phyloP scores from a whole-genome alignment of 2,329 filamentous ascomycete genomes.

The Aaosphaeria arxii region DNA sequence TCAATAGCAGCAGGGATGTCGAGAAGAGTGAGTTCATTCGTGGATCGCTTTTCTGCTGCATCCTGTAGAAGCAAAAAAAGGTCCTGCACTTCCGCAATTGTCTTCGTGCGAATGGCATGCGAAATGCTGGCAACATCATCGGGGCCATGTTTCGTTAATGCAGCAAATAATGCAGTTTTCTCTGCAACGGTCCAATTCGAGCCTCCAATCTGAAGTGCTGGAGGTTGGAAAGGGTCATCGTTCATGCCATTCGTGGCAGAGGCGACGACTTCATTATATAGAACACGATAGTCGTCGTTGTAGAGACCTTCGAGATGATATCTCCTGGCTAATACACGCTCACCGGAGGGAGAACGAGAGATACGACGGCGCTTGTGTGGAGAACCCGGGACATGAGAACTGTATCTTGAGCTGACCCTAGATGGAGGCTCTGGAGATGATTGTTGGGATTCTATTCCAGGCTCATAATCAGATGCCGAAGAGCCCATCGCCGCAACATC shows the following conservation, averaged over 20 bases:
- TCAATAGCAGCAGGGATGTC: slow-evolving; percentile 73
- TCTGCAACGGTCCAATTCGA: slow-evolving; percentile 69
- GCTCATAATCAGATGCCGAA: slow-evolving; percentile 7
- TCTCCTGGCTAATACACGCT: slow-evolving; percentile 11
- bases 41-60: slow-evolving; percentile 34
- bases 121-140: slow-evolving; percentile 64
- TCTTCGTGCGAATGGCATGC: slow-evolving; percentile 65
- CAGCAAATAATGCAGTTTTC: slow-evolving; percentile 67
- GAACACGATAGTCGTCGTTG: slow-evolving; percentile 40
- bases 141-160: slow-evolving; percentile 62
- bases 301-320: slow-evolving; percentile 40
- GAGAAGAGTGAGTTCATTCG: slow-evolving; percentile 39
- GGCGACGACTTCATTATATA: slow-evolving; percentile 31
- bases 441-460: not conserved
- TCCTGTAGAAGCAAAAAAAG: slow-evolving; percentile 64
- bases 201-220: slow-evolving; percentile 60
- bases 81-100: slow-evolving; percentile 67
- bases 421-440: not conserved
- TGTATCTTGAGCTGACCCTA: not conserved
- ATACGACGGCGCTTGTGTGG: slow-evolving; percentile 23
- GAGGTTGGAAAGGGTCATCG: slow-evolving; percentile 2
- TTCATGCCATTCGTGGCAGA: slow-evolving; percentile 16
- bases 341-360: slow-evolving; percentile 11
- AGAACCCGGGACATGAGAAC: slow-evolving; percentile 6
- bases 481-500: slow-evolving; percentile 4